These are phyloP conservation scores for Ophiostoma triangulosporum DNA, from an alignment of 2,329 filamentous ascomycete genomes.

Conservation along the genomic window DNA sequence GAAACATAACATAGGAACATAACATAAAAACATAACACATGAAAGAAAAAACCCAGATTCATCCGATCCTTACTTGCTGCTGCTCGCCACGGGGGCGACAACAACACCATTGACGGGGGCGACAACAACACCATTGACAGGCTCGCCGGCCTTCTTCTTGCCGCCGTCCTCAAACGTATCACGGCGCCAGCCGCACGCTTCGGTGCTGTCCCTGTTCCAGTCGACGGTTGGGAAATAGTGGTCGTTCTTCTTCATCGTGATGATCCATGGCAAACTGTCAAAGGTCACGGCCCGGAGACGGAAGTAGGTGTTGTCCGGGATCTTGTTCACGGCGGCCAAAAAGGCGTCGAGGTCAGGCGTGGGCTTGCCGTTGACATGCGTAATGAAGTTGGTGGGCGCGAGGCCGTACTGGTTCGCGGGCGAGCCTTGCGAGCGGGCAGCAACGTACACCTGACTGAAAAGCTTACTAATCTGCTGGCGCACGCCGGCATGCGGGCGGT, in stretches of 20 bases:
- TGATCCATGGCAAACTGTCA: conserved; percentile 97
- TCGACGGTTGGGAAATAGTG: conserved; percentile 75
- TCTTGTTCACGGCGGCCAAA: conserved; percentile 66
- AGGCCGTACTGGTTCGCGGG: conserved; percentile 83
- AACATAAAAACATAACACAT: not conserved
- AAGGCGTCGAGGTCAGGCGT: conserved; percentile 76
- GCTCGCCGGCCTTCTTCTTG: conserved; percentile 39
- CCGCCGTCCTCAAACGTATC: conserved; percentile 47
- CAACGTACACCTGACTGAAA: conserved; percentile 93
- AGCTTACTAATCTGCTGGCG: conserved; percentile 94
- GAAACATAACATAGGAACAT: not conserved
- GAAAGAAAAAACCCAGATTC: too few relatives aligned
- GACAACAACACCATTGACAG: conserved; percentile 31
- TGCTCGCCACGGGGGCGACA: not conserved
- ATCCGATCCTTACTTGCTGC: not conserved
- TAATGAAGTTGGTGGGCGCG: conserved; percentile 94
- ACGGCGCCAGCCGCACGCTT: conserved; percentile 48
- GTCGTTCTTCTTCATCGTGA: conserved; percentile 99
- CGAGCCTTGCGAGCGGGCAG: conserved; percentile 68
- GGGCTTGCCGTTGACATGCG: conserved; percentile 78
- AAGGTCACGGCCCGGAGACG: conserved; percentile 94
- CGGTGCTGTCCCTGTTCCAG: conserved; percentile 49
- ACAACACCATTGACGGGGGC: conserved; percentile 24
- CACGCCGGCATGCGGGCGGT: conserved; percentile 89
- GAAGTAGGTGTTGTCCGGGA: conserved; percentile 97